Evolutionary conservation across 1,284 basidiomycete species (phyloP), one percentile per base, ranked within the genome.

Genomic region (Leccinum griseonigrum): DNA sequence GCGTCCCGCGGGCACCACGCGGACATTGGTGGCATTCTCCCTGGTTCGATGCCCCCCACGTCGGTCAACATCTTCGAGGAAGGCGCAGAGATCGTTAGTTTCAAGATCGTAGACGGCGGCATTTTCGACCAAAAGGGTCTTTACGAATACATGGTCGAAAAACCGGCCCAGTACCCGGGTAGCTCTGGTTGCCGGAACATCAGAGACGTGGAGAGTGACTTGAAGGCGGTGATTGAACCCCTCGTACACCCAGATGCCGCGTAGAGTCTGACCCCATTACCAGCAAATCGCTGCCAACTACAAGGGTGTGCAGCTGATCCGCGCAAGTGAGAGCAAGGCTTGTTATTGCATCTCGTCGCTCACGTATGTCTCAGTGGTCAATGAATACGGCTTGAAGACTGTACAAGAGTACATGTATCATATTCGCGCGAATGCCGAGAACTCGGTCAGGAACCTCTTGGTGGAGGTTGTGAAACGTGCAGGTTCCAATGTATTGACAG

Each of bases 281-380:
- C 61, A 92, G 85, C 95, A 97, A 89, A 92, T 98, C 63, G 94
- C 95, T 0, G 96, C 97, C 16, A 98, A 97, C 74, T 87, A 97
- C 76, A 98, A 97, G 78, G 96, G 95, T 14, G 87, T 92, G 29
- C 88, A 92, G 66, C 81, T 95, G 8, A 85, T 95, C 60, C 87
- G 87, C 70, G 85, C 87, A 51, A 85, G 90, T 92, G 76, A 66
- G 77, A 61, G 11, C 22, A 59, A 74, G 51, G 67, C 69, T 59
- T 66, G 68, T 61, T 28, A 46, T 22, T 57, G 40, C 53, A 28
- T 62, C 36, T 60, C 57, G 57, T 26, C 53, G 22, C 51, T 59
- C 31, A 62, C 9, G 40, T 28, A 22, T 31, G 54, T 18, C 62
- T 58, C 72, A 85, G 90, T 98, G 66, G 90, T 97, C 46, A 83